Conservation (phyloP, 306 rosid genomes). For the Lotus japonicus region DNA sequence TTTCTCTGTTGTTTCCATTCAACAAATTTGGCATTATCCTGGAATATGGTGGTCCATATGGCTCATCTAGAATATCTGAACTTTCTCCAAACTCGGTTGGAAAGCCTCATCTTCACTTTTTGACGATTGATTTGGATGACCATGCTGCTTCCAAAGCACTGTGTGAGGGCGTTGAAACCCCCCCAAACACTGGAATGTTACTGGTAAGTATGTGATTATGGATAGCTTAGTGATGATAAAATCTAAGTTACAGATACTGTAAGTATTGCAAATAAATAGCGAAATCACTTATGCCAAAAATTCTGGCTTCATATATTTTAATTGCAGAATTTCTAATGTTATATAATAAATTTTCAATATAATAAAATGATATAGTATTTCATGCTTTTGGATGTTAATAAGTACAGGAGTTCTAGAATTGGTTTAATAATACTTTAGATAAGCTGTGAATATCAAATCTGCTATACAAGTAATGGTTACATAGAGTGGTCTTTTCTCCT, state of each 20-base stretch:
- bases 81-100: slow-evolving; percentile 25
- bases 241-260: slow-evolving; percentile 7
- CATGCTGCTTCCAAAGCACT: slow-evolving; percentile 37
- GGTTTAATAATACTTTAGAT: neutral
- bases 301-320: neutral
- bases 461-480: too few relatives aligned
- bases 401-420: neutral
- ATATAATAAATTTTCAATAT: neutral
- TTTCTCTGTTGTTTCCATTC: slow-evolving; percentile 46
- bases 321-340: neutral
- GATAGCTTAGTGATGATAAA: neutral
- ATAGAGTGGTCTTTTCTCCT: neutral
- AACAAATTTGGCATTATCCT: slow-evolving; percentile 45
- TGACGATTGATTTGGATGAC: slow-evolving; percentile 42
- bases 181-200: slow-evolving; percentile 20
- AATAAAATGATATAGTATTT: neutral
- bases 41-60: slow-evolving; percentile 56
- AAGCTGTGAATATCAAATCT: neutral
- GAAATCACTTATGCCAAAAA: neutral
- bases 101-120: slow-evolving; percentile 45
- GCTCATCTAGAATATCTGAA: slow-evolving; percentile 38
- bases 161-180: slow-evolving; percentile 49
- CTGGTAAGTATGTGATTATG: slow-evolving; percentile 27
- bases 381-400: neutral
- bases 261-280: neutral